These are phyloP conservation scores for Mucor sp. DNA, from an alignment of 371 early-diverging fungal species.

Conservation along the genomic window DNA sequence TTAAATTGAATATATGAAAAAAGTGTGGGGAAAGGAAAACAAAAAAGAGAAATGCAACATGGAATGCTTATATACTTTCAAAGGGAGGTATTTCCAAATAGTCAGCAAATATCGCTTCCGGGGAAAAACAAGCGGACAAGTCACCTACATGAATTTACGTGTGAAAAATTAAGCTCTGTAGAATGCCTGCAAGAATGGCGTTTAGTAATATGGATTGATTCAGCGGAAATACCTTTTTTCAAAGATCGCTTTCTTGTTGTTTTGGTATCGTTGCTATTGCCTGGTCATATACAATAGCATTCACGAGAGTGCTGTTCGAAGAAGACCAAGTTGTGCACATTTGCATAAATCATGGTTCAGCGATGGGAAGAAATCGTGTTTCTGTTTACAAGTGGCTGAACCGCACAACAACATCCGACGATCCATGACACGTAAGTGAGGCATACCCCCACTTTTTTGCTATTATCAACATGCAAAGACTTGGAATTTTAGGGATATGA, in stretches of 20 bases:
- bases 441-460: neutral
- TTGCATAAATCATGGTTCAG: neutral
- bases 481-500: no score
- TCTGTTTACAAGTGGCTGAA: neutral
- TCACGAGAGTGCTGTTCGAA: neutral
- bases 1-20: conserved; percentile 8
- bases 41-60: conserved; percentile 10
- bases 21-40: conserved; percentile 15
- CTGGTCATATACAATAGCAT: neutral
- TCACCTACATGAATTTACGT: conserved; percentile 1
- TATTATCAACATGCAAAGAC: no score
- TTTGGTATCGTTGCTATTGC: neutral
- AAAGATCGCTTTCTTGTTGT: neutral
- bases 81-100: conserved; percentile 1
- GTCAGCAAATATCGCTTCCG: conserved; percentile 8
- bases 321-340: neutral
- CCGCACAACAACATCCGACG: neutral
- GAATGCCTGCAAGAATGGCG: neutral
- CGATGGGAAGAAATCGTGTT: neutral
- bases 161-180: conserved; percentile 6
- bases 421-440: neutral
- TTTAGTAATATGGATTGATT: conserved; percentile 5
- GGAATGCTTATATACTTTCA: neutral
- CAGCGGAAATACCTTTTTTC: neutral
- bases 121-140: neutral